phyloP scores from a whole-genome alignment of 2,329 filamentous ascomycete genomes.

The Xylaria sp. region DNA sequence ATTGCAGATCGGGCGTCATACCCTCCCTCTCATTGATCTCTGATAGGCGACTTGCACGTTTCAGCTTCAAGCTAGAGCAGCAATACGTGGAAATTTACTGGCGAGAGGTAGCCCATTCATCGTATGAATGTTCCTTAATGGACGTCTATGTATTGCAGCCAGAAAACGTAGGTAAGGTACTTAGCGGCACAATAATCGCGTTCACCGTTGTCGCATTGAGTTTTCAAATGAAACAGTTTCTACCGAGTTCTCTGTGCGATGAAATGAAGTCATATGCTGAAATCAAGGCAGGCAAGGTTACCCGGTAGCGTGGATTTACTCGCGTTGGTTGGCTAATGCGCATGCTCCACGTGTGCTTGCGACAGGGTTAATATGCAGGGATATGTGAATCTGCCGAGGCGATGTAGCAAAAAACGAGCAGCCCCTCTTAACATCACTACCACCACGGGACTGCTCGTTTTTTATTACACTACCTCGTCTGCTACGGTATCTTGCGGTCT shows the following conservation, averaged over 20 bases:
- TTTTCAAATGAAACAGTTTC: not conserved
- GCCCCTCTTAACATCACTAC: too few species aligned
- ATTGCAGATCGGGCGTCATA: not conserved
- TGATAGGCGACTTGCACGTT: not conserved
- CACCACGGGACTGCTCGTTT: too few species aligned
- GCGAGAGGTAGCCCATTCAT: not conserved
- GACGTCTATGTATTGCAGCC: not conserved
- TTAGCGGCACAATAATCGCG: too few species aligned
- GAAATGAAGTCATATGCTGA: slow-evolving; percentile 13
- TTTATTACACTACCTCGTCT: too few species aligned
- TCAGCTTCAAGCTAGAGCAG: too few species aligned
- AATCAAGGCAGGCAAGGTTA: slow-evolving; percentile 31
- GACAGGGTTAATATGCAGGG: not conserved
- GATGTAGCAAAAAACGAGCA: too few species aligned
- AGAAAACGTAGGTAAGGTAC: not conserved
- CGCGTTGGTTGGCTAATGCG: slow-evolving; percentile 11
- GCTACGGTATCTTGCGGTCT: not conserved
- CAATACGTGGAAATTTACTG: not conserved
- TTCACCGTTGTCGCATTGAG: not conserved
- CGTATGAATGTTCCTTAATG: not conserved
- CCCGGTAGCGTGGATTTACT: slow-evolving; percentile 13
- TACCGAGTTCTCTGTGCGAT: not conserved
- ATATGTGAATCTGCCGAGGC: too few species aligned
- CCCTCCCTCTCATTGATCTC: not conserved
- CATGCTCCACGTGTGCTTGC: slow-evolving; percentile 2